Percentiles rank a stretch among this genome's conserved stretches.
Conservation (phyloP, 2,329 filamentous ascomycete species). For the Fusarium sororula region DNA sequence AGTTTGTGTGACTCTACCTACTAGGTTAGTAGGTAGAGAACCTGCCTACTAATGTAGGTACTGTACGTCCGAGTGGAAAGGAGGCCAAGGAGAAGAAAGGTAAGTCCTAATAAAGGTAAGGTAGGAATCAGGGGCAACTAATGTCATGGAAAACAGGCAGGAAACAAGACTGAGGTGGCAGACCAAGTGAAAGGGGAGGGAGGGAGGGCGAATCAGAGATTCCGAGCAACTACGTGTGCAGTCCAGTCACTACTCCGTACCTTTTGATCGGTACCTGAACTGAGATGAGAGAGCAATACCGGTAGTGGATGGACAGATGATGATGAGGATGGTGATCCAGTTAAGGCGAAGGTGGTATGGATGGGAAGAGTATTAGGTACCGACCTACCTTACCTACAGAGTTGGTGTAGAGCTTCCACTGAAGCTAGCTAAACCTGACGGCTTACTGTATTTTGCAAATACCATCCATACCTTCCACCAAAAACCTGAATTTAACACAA, state of each 20-base stretch:
- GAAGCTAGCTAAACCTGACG: neutral
- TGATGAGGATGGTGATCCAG: constrained; percentile 12
- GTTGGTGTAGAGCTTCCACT: constrained; percentile 7
- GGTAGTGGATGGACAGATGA: neutral
- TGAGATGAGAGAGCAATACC: constrained; percentile 10
- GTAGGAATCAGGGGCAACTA: constrained; percentile 33
- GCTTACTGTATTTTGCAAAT: constrained; percentile 6
- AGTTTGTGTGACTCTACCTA: neutral
- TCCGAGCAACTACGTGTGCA: neutral
- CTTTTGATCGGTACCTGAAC: constrained; percentile 19
- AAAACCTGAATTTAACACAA: no score
- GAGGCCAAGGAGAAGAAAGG: neutral
- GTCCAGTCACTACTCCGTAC: neutral
- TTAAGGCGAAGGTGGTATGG: neutral
- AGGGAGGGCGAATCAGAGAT: constrained; percentile 3
- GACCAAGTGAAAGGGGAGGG: neutral
- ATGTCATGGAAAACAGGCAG: constrained; percentile 2
- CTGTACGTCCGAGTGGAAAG: neutral
- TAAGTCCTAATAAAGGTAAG: neutral
- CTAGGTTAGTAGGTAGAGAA: no score
- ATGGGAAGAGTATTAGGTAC: neutral
- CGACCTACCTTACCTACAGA: neutral
- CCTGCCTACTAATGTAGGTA: neutral
- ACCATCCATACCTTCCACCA: neutral
- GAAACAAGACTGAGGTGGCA: constrained; percentile 6